Percentiles rank a stretch among this genome's conserved stretches.
These are phyloP conservation scores for Collybia sordida DNA, from an alignment of 768 basidiomycete species.

Conservation along the genomic window DNA sequence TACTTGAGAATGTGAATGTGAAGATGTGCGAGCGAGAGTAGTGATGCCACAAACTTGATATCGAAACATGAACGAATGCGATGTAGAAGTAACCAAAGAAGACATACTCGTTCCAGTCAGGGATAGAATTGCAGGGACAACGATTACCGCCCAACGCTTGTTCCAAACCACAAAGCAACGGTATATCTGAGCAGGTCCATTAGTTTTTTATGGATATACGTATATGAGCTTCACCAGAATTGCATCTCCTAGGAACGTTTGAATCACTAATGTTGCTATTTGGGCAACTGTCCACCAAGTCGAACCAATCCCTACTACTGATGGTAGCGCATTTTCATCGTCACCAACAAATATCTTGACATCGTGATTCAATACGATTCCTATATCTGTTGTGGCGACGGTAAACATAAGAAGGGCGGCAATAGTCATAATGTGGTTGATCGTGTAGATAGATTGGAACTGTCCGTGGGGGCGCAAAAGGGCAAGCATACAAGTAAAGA, in stretches of 20 bases:
- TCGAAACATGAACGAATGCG: not conserved
- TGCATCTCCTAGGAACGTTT: slow-evolving; percentile 1
- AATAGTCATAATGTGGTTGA: not conserved
- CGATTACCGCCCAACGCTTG: not conserved
- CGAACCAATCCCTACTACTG: not conserved
- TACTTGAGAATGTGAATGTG: no score
- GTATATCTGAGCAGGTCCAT: not conserved
- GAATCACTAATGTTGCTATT: not conserved
- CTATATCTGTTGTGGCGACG: not conserved
- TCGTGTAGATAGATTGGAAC: not conserved
- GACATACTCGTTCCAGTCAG: not conserved
- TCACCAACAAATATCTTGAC: not conserved
- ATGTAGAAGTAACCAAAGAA: not conserved
- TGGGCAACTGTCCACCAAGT: not conserved
- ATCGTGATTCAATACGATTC: not conserved
- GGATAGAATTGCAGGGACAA: not conserved
- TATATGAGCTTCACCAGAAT: not conserved
- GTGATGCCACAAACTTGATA: slow-evolving; percentile 1
- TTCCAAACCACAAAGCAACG: not conserved
- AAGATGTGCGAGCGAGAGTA: not conserved
- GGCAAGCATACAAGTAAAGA: not conserved
- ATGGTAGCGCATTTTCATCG: not conserved
- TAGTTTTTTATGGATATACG: not conserved
- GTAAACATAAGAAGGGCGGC: not conserved
- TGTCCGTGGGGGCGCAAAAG: not conserved